phyloP scores from a whole-genome alignment of 306 rosid genomes.

The Quercus berberidifolia region DNA sequence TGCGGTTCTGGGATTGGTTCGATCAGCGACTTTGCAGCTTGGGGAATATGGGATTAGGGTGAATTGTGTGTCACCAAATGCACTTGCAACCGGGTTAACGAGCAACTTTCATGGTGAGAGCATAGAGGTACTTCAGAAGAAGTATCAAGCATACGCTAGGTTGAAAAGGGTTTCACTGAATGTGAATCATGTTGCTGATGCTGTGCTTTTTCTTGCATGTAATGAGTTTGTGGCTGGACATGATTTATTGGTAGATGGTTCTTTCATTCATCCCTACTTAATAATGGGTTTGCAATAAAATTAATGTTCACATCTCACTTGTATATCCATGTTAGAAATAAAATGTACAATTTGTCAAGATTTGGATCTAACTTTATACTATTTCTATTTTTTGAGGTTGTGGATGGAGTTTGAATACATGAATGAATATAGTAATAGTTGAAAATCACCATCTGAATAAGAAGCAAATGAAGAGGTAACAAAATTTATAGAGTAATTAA shows the following conservation, averaged over 20 bases:
- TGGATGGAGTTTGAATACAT: too few relatives aligned
- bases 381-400: too few relatives aligned
- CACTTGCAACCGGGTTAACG: slow-evolving; percentile 32
- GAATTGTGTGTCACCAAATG: slow-evolving; percentile 49
- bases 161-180: slow-evolving; percentile 38
- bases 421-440: too few relatives aligned
- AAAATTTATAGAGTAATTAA: too few relatives aligned
- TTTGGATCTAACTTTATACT: too few relatives aligned
- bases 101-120: background rate
- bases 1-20: slow-evolving; percentile 43
- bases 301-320: too few relatives aligned
- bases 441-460: too few relatives aligned
- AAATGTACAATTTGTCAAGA: too few relatives aligned
- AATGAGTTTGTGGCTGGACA: slow-evolving; percentile 36
- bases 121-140: slow-evolving; percentile 4
- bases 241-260: slow-evolving; percentile 46
- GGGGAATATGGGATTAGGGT: slow-evolving; percentile 44
- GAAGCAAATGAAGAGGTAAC: too few relatives aligned
- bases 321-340: too few relatives aligned
- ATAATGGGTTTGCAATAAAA: too few relatives aligned
- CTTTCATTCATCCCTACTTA: too few relatives aligned
- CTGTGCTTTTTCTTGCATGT: slow-evolving; percentile 35
- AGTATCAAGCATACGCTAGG: background rate
- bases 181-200: slow-evolving; percentile 37
- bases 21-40: slow-evolving; percentile 41